phyloP scores from a whole-genome alignment of 202 grass and related monocot species.

The Hordeum pubiflorum region DNA sequence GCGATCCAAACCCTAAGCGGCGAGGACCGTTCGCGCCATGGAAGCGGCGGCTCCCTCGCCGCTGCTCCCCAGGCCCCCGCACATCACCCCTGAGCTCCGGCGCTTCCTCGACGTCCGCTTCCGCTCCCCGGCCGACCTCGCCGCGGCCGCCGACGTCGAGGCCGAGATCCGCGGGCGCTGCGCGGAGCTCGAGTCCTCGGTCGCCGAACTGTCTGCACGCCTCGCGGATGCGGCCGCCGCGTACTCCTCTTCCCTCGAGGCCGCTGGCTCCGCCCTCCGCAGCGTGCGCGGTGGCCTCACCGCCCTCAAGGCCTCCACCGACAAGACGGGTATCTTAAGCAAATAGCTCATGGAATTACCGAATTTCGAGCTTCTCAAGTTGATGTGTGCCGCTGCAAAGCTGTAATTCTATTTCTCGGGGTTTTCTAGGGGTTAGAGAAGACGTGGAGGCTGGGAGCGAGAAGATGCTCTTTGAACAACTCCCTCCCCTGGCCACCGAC shows the following conservation, averaged over 20 bases:
- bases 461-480: slow-evolving; percentile 45
- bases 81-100: slow-evolving; percentile 25
- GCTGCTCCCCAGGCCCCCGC: background rate
- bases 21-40: slow-evolving; percentile 29
- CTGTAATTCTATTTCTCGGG: background rate
- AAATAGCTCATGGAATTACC: background rate
- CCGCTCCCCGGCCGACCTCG: slow-evolving; percentile 42
- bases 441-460: slow-evolving; percentile 29
- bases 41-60: slow-evolving; percentile 35
- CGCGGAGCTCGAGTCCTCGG: slow-evolving; percentile 52
- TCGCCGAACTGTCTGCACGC: slow-evolving; percentile 33
- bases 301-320: slow-evolving; percentile 33
- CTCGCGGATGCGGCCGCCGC: slow-evolving; percentile 21
- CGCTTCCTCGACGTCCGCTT: slow-evolving; percentile 57
- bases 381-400: background rate
- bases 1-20: slow-evolving; percentile 34
- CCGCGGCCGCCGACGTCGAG: slow-evolving; percentile 49
- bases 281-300: slow-evolving; percentile 38
- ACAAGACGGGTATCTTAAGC: slow-evolving; percentile 11
- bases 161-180: slow-evolving; percentile 48
- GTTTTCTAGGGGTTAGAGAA: slow-evolving; percentile 26
- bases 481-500: slow-evolving; percentile 72
- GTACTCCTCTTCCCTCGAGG: slow-evolving; percentile 36
- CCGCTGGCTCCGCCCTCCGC: slow-evolving; percentile 22
- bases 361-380: background rate